Evolutionary conservation across 2,329 filamentous ascomycete species (phyloP).

Genomic region (Fragosphaeria purpurea): DNA sequence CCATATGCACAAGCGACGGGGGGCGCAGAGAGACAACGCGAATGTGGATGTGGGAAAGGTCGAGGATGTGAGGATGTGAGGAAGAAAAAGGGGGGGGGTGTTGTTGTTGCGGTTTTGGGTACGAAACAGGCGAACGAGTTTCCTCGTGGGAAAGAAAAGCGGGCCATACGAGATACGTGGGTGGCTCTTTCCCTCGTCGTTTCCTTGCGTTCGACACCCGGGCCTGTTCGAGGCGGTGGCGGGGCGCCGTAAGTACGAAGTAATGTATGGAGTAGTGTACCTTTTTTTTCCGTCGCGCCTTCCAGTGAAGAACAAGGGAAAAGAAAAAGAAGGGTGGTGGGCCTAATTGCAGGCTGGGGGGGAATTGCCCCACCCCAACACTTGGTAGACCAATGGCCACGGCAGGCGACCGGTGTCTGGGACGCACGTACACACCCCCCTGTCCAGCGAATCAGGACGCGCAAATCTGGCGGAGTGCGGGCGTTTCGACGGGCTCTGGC

Average conservation of each 20-base stretch:
- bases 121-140: background rate
- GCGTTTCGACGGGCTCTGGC: constrained; percentile 14
- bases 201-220: no score
- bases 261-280: background rate
- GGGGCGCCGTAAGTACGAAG: no score
- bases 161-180: background rate
- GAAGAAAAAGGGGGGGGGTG: background rate
- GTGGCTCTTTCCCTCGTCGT: no score
- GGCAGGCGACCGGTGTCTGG: background rate
- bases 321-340: background rate
- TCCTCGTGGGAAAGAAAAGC: background rate
- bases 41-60: no score
- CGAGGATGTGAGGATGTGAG: no score
- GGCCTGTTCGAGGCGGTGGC: no score
- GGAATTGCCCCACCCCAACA: background rate
- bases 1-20: no score
- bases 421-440: background rate
- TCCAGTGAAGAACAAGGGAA: background rate
- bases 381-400: constrained; percentile 3
- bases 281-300: background rate
- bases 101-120: background rate
- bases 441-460: constrained; percentile 8
- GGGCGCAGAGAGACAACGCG: background rate
- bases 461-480: constrained; percentile 3
- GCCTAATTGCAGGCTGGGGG: constrained; percentile 3